Conservation (phyloP, 306 rosid species). For the Vigna nakashimae region DNA sequence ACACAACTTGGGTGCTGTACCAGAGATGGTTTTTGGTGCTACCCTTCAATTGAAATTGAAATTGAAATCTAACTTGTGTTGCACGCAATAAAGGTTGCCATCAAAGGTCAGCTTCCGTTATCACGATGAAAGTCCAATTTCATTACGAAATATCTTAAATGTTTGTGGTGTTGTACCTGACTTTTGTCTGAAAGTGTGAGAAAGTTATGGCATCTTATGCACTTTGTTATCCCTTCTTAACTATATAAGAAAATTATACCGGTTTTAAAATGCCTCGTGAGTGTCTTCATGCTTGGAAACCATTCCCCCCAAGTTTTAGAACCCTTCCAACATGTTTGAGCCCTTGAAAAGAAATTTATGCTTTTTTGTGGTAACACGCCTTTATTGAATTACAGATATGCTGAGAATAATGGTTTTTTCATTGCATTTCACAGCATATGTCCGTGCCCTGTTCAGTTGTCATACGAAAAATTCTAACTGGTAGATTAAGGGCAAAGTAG, state of each 20-base stretch:
- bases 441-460: background rate
- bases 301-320: background rate
- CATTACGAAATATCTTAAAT: background rate
- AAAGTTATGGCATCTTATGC: constrained; percentile 15
- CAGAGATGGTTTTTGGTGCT: background rate
- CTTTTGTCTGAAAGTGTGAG: background rate
- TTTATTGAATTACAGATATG: constrained; percentile 13
- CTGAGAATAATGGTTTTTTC: constrained; percentile 14
- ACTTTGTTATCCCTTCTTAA: constrained; percentile 15
- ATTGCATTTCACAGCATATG: constrained; percentile 28
- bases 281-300: constrained; percentile 4
- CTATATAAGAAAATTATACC: constrained; percentile 1
- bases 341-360: background rate
- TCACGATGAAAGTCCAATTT: too few species aligned
- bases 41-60: background rate
- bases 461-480: background rate
- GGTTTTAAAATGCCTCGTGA: constrained; percentile 2
- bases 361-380: constrained; percentile 9
- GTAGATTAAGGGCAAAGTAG: background rate
- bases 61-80: background rate
- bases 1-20: background rate
- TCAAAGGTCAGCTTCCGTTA: background rate
- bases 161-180: background rate
- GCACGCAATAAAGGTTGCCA: background rate
- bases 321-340: constrained; percentile 2